Base-by-base conservation (phyloP, 306 rosid genomes). In the Astragalus glycyphyllos region DNA sequence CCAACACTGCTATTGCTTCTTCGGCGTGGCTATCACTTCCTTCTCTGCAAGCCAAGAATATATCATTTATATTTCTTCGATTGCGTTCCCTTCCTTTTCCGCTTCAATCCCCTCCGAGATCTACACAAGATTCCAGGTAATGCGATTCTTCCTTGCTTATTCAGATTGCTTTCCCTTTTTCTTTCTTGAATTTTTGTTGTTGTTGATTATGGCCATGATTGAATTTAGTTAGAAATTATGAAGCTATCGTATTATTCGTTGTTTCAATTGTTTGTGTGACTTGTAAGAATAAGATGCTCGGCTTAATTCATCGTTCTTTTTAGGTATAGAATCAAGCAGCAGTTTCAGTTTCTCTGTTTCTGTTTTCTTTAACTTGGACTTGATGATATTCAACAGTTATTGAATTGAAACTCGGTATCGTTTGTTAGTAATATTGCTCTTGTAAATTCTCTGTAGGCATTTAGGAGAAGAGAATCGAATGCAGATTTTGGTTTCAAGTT, bases 11-110 rank as follows among this genome's bases (percentile, higher is more conserved):
- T 34, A 15, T 4, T 42, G 7, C 40, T 7, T 58, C 59, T 57
- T 70, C 15, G 9, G 44, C 13, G 17, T 15, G 13, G 20, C 16
- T 71, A 82, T 58, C 58, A 34, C 67, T 77, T 64, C 57, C 63
- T 37, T 47, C 76, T 60, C 61, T 47, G 23, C 48, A 83, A 79
- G 83, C 50, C 57, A 83, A 79, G 86, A 79, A 83, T 75, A 59
- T 69, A 37, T 3, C 13, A 41, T 41, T 7, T 11, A 11, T 14
- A 3, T 26, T n/a, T 29, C 63, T 68, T 38, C 49, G 11, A 38
- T 60, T 60, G 0, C 49, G 10, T 49, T 61, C 48, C 40, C 1
- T 44, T 44, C 49, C 15, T 8, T 44, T 44, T 11, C 49, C 12
- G 49, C 11, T 65, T 58, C 20, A 8, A 15, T 62, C 42, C 11